Evolutionary conservation across 139 green algal species (phyloP).

Genomic region (Penium margaritaceum): DNA sequence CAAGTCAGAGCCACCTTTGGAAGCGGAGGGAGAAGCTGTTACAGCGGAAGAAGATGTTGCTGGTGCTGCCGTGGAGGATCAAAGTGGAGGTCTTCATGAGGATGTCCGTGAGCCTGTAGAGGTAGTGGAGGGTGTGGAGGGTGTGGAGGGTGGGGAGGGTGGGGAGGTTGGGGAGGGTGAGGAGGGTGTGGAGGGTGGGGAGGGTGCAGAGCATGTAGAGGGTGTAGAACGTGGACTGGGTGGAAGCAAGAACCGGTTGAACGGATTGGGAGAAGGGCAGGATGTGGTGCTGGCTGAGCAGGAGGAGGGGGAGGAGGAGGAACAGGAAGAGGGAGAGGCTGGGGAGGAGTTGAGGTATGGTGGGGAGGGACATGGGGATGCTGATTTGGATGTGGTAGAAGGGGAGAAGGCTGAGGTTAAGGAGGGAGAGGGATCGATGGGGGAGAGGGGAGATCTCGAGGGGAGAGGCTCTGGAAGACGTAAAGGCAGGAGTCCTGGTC

Average conservation of each 20-base stretch:
- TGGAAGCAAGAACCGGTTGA: too few relatives aligned
- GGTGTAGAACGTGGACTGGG: not conserved
- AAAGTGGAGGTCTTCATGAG: too few relatives aligned
- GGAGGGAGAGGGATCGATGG: not conserved
- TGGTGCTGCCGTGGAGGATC: not conserved
- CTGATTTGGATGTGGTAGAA: not conserved
- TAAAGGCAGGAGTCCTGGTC: not conserved
- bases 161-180: not conserved
- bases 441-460: slow-evolving; percentile 1
- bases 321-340: not conserved
- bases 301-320: not conserved
- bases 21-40: not conserved
- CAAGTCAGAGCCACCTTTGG: not conserved
- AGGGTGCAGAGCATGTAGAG: not conserved
- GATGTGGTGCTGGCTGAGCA: not conserved
- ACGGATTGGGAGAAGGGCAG: not conserved
- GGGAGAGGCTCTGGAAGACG: not conserved
- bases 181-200: not conserved
- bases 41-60: not conserved
- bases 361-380: not conserved
- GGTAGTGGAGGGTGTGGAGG: not conserved
- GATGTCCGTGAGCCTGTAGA: too few relatives aligned
- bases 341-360: not conserved
- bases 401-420: not conserved
- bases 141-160: not conserved